Percentiles rank a stretch among this genome's conserved stretches.
These are phyloP conservation scores for Glycine latifolia DNA, from an alignment of 306 rosid species.

Conservation along the genomic window DNA sequence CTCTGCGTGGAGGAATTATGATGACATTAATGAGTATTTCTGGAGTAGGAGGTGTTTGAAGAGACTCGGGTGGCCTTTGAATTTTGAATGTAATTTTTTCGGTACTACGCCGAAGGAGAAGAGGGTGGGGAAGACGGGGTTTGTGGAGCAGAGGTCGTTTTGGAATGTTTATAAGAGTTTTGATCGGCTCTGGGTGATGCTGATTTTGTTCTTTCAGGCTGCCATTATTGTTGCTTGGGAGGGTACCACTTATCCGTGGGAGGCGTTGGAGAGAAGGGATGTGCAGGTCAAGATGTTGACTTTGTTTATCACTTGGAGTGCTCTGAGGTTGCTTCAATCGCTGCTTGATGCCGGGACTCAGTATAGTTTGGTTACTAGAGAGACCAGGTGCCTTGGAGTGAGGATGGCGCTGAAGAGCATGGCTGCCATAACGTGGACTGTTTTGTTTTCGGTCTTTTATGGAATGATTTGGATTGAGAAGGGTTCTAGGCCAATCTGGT, in stretches of 20 bases:
- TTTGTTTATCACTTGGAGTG: slow-evolving; percentile 86
- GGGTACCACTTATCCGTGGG: slow-evolving; percentile 64
- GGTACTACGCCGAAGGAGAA: slow-evolving; percentile 61
- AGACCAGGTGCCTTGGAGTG: slow-evolving; percentile 76
- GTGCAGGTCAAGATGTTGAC: slow-evolving; percentile 75
- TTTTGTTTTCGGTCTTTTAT: slow-evolving; percentile 74
- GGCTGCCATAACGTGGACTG: slow-evolving; percentile 77
- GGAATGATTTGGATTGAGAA: slow-evolving; percentile 79
- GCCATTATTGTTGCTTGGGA: slow-evolving; percentile 79
- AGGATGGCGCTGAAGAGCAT: slow-evolving; percentile 80
- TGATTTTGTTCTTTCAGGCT: slow-evolving; percentile 82
- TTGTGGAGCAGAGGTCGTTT: slow-evolving; percentile 94
- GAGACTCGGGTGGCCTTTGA: slow-evolving; percentile 73
- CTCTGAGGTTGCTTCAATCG: slow-evolving; percentile 76
- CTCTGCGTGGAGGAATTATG: slow-evolving; percentile 96
- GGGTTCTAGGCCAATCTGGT: slow-evolving; percentile 67
- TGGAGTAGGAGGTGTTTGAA: slow-evolving; percentile 91
- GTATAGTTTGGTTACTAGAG: slow-evolving; percentile 86
- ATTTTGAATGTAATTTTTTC: slow-evolving; percentile 62
- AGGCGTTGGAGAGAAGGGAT: slow-evolving; percentile 65
- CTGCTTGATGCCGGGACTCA: slow-evolving; percentile 96
- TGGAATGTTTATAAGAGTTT: slow-evolving; percentile 92
- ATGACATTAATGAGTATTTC: slow-evolving; percentile 86
- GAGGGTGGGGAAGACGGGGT: slow-evolving; percentile 94
- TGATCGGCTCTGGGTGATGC: slow-evolving; percentile 89